These are phyloP conservation scores for Tinospora cordifolia DNA, from an alignment of 164 flowering plant species.

Conservation along the genomic window DNA sequence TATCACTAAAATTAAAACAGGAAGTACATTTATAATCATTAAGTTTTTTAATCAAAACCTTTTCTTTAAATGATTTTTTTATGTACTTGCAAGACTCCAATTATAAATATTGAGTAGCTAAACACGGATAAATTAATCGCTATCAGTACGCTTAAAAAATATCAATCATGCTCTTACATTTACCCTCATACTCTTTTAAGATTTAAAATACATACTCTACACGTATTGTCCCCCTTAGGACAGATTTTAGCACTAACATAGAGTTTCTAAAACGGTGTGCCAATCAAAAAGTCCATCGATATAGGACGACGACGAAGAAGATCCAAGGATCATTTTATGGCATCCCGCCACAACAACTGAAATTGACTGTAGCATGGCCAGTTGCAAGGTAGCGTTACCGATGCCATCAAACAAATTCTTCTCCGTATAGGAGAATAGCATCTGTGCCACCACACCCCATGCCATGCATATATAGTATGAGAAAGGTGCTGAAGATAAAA, in stretches of 20 bases:
- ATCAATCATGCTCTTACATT: too few relatives aligned
- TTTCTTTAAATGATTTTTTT: too few relatives aligned
- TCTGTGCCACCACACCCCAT: neutral
- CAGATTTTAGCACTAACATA: neutral
- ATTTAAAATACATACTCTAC: neutral
- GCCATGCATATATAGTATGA: neutral
- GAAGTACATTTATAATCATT: too few relatives aligned
- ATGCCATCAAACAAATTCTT: neutral
- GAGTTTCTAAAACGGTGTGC: neutral
- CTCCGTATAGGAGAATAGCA: neutral
- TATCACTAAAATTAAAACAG: too few relatives aligned
- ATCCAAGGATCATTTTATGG: neutral
- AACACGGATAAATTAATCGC: too few relatives aligned
- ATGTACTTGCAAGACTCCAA: too few relatives aligned
- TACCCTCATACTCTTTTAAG: too few relatives aligned
- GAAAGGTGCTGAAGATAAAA: neutral
- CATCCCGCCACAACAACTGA: neutral
- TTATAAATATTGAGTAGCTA: too few relatives aligned
- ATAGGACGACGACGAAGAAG: neutral
- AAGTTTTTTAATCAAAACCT: too few relatives aligned
- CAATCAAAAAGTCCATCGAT: neutral
- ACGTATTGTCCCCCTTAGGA: neutral
- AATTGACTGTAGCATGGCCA: slow-evolving; percentile 3
- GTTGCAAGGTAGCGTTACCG: neutral
- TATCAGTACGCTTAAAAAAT: too few relatives aligned